These are phyloP conservation scores for Gillenia trifoliata DNA, from an alignment of 306 rosid genomes.

Conservation along the genomic window DNA sequence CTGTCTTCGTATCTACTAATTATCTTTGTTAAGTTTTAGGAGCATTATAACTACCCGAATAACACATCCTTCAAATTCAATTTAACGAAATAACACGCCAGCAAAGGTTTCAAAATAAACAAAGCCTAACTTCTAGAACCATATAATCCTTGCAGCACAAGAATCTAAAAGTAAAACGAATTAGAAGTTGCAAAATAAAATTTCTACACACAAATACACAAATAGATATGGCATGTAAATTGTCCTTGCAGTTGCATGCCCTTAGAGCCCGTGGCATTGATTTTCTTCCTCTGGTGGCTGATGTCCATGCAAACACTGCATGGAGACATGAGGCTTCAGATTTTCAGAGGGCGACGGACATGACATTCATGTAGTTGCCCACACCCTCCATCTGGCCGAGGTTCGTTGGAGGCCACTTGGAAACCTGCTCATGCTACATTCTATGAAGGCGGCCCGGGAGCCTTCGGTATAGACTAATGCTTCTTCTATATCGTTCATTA, in stretches of 20 bases:
- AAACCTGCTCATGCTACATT: constrained; percentile 65
- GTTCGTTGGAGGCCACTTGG: constrained; percentile 49
- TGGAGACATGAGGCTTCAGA: neutral
- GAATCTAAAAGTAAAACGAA: too few relatives aligned
- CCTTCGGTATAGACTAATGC: neutral
- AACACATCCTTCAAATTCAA: constrained; percentile 21
- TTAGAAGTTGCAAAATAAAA: too few relatives aligned
- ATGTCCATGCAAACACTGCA: neutral
- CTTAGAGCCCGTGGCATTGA: constrained; percentile 17
- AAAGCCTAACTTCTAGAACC: constrained; percentile 10
- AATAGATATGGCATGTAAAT: neutral
- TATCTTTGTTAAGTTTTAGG: neutral
- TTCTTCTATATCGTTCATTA: too few relatives aligned
- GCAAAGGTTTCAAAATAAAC: constrained; percentile 3
- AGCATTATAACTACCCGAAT: constrained; percentile 13
- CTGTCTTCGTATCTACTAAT: neutral
- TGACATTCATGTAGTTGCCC: neutral
- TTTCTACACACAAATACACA: too few relatives aligned
- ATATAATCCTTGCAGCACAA: neutral
- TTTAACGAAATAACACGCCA: neutral
- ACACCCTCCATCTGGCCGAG: constrained; percentile 13
- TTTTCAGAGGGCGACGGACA: neutral
- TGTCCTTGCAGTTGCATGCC: constrained; percentile 28
- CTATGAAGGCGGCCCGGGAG: constrained; percentile 58
- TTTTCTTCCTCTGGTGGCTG: constrained; percentile 1